These are phyloP conservation scores for Didymella sp. DNA, from an alignment of 2,329 filamentous ascomycete species.

Conservation along the genomic window DNA sequence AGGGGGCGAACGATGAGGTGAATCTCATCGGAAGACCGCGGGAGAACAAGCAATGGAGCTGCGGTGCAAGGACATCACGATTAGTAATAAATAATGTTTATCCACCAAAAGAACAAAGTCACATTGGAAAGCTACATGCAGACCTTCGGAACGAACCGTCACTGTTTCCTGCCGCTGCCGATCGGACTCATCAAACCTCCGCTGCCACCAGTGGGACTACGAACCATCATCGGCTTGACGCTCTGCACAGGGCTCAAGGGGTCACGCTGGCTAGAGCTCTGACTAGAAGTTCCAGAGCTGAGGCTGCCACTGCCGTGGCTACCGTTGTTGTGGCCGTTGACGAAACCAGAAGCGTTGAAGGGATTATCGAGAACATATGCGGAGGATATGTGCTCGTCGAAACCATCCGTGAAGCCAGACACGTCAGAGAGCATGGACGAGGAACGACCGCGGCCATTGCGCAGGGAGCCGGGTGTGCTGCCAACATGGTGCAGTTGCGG, in stretches of 20 bases:
- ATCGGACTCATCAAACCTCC: constrained; percentile 43
- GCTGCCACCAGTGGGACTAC: constrained; percentile 42
- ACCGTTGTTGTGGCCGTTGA: constrained; percentile 46
- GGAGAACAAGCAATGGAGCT: neutral
- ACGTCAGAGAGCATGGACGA: constrained; percentile 61
- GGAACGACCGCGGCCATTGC: constrained; percentile 55
- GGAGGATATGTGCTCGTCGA: constrained; percentile 45
- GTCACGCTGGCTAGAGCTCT: constrained; percentile 49
- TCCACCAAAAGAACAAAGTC: constrained; percentile 36
- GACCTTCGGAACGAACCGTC: constrained; percentile 26
- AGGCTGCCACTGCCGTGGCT: constrained; percentile 59
- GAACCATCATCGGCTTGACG: constrained; percentile 44
- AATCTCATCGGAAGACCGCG: no score
- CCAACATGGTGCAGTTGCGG: constrained; percentile 41
- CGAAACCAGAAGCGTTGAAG: constrained; percentile 49
- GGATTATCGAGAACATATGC: constrained; percentile 44
- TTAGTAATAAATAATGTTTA: neutral
- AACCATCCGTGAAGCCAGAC: constrained; percentile 59
- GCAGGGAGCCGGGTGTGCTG: constrained; percentile 45
- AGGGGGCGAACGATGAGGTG: neutral
- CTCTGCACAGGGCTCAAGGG: constrained; percentile 49
- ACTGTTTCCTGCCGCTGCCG: constrained; percentile 32
- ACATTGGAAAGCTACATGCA: constrained; percentile 37
- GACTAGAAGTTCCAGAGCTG: constrained; percentile 53
- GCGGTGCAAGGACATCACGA: neutral